phyloP scores from a whole-genome alignment of 805 yeast species.

The Novakomyces olei region DNA sequence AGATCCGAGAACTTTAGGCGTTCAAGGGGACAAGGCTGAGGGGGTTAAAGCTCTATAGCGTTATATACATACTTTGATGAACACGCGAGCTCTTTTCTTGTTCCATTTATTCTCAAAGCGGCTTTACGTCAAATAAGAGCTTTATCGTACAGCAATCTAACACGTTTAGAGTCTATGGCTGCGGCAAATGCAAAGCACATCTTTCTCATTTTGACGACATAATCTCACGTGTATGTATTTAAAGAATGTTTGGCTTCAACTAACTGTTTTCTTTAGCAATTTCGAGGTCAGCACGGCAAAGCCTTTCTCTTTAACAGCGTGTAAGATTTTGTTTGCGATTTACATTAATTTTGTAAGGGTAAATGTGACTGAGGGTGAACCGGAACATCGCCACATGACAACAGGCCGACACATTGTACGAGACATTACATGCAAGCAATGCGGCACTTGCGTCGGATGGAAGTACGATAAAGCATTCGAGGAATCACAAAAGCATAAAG shows the following conservation, averaged over 20 bases:
- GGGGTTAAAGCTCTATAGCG: background rate
- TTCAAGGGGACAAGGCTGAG: background rate
- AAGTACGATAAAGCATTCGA: constrained; percentile 30
- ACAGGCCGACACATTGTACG: constrained; percentile 39
- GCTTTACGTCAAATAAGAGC: background rate
- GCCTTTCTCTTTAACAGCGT: constrained; percentile 33
- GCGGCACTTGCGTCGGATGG: constrained; percentile 39
- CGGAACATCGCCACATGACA: constrained; percentile 28
- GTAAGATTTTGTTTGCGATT: constrained; percentile 11
- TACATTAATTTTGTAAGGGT: too few species aligned
- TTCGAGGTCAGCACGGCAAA: constrained; percentile 34
- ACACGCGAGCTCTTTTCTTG: constrained; percentile 2
- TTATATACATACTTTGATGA: background rate
- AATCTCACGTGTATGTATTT: constrained; percentile 23
- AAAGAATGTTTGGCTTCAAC: too few species aligned
- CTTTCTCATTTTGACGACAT: constrained; percentile 18
- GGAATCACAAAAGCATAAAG: constrained; percentile 31
- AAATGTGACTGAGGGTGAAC: constrained; percentile 20
- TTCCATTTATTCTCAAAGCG: background rate
- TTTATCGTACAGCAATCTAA: constrained; percentile 7
- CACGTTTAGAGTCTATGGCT: constrained; percentile 17
- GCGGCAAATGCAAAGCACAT: constrained; percentile 22
- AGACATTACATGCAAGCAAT: constrained; percentile 34
- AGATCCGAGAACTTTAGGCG: background rate
- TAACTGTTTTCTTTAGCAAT: too few species aligned